phyloP scores from a whole-genome alignment of 2,329 filamentous ascomycete genomes.

The Cyphellophora europaea region DNA sequence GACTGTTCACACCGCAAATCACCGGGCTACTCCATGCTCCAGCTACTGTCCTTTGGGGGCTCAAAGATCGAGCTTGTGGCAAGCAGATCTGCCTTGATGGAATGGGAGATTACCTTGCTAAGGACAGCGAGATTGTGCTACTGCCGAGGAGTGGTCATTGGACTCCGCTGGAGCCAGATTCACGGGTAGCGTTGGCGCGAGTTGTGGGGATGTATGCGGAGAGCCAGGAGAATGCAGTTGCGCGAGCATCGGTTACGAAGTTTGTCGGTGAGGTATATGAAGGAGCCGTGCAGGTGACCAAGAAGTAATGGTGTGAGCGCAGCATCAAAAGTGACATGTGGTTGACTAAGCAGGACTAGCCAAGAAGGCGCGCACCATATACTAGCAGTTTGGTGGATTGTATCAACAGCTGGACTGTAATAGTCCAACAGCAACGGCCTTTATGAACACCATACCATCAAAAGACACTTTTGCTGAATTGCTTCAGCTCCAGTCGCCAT shows the following conservation, averaged over 20 bases:
- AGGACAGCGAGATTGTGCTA: conserved; percentile 40
- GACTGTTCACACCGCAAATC: conserved; percentile 34
- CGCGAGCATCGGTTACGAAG: conserved; percentile 10
- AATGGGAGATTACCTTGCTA: conserved; percentile 41
- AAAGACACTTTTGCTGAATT: no score
- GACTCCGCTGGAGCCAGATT: conserved; percentile 39
- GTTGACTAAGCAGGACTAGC: no score
- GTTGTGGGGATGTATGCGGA: conserved; percentile 13
- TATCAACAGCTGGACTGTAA: no score
- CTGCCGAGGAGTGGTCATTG: conserved; percentile 45
- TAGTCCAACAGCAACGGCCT: no score
- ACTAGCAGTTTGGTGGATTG: no score
- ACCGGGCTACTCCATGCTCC: conserved; percentile 40
- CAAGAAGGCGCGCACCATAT: no score
- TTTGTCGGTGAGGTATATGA: conserved; percentile 16
- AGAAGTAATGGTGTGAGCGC: conserved; percentile 14
- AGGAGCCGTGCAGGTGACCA: conserved; percentile 13
- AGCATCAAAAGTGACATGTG: background rate
- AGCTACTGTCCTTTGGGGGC: conserved; percentile 45
- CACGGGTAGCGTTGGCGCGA: conserved; percentile 31
- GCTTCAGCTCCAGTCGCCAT: no score
- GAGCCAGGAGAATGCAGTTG: conserved; percentile 7
- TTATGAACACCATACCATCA: no score
- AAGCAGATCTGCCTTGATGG: conserved; percentile 41
- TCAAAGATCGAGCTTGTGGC: conserved; percentile 43